Percentiles rank a stretch among this genome's conserved stretches.
Conservation (phyloP, 1,284 basidiomycete genomes). For the Leccinum subrobustum region DNA sequence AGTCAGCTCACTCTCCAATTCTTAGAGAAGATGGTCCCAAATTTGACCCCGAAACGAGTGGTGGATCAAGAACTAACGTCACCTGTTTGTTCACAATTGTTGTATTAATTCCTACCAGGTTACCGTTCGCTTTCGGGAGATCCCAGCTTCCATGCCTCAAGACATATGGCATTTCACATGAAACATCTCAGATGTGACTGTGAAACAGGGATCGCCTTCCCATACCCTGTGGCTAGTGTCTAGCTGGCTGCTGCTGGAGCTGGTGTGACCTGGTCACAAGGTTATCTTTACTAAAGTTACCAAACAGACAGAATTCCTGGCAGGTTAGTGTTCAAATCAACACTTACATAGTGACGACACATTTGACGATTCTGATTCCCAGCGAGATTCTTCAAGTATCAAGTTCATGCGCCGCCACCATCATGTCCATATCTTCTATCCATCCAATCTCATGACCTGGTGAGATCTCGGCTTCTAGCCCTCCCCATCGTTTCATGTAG, state of each 20-base stretch:
- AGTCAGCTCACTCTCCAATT: background rate
- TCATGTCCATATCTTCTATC: background rate
- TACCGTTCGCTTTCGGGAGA: background rate
- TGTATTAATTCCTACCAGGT: background rate
- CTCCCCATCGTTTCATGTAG: background rate
- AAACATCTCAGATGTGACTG: background rate
- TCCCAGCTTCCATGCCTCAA: background rate
- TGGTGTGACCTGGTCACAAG: background rate
- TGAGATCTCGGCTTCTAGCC: background rate
- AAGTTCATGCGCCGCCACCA: background rate
- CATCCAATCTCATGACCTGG: background rate
- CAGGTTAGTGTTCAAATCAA: background rate
- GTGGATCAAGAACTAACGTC: background rate
- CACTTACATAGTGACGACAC: background rate
- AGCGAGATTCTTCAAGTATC: background rate
- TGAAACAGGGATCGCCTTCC: background rate
- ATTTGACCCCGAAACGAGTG: background rate
- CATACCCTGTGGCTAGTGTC: background rate
- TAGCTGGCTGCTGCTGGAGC: background rate
- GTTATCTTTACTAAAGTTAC: background rate
- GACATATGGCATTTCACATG: background rate
- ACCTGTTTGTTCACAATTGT: background rate
- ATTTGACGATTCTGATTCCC: background rate
- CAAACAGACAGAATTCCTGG: background rate
- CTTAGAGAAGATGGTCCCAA: background rate